Evolutionary conservation across 805 yeast genomes (phyloP), one percentile per base, ranked within the genome.

Genomic region (Candida morakotiae): DNA sequence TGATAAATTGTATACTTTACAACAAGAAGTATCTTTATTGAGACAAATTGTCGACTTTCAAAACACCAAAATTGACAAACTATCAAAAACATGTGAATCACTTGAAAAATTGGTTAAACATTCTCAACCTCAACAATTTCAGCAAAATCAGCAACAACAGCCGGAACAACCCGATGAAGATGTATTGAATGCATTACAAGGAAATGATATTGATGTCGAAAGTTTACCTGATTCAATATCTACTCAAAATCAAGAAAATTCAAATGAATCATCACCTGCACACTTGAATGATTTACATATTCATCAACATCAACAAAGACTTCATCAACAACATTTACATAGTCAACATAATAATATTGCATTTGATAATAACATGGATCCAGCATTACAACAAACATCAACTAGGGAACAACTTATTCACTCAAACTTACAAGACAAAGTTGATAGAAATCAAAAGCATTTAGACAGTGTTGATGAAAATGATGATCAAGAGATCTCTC

Each of bases 291-390:
- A 32, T 32, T 41, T 46, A 27, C 55, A 53, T 34, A 52, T 47
- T n/a, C 53, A 33, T 22, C 35, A 34, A 15, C 38, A 34, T n/a
- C 38, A 34, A 20, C 38, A 34, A 13, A 25, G 31, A 28, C 27
- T 27, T 20, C 39, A 36, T 16, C 20, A 36, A 2, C 36, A 36
- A 10, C 34, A 36, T n/a, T 7, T 22, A 18, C 22, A 13, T 6
- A 5, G 17, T 15, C 34, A 29, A 18, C 14, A n/a, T 17, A 23
- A 29, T 6, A 14, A 22, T 17, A 9, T 27, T 3, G 13, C 22
- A 9, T 43, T 59, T 31, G 69, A 62, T 18, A 57, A 61, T 25
- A 61, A 58, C 37, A 62, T 66, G 63, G 71, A 66, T 47, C 70
- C 71, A 3, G 68, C 60, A 26, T 53, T 66, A 24, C 70, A 64